These are phyloP conservation scores for Smittium culicis DNA, from an alignment of 371 early-diverging fungal genomes.

Conservation along the genomic window DNA sequence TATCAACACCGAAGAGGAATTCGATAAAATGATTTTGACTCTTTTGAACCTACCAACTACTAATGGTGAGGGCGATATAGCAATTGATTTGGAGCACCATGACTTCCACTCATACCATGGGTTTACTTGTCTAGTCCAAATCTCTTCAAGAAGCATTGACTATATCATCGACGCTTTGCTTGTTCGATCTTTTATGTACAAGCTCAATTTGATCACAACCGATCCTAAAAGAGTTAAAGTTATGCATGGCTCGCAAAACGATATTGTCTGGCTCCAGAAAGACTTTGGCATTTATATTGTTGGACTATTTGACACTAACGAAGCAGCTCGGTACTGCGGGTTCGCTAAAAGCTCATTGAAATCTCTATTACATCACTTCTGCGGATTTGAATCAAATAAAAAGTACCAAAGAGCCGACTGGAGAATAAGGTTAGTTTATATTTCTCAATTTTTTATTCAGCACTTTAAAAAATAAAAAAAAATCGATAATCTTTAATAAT, in stretches of 20 bases:
- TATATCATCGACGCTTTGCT: slow-evolving; percentile 84
- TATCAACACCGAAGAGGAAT: slow-evolving; percentile 54
- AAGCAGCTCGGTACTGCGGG: slow-evolving; percentile 70
- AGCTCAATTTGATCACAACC: slow-evolving; percentile 68
- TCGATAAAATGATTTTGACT: slow-evolving; percentile 43
- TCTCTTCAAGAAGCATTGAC: slow-evolving; percentile 75
- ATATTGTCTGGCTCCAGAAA: slow-evolving; percentile 95
- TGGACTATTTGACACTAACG: slow-evolving; percentile 92
- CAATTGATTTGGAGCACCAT: slow-evolving; percentile 93
- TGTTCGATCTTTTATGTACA: slow-evolving; percentile 57
- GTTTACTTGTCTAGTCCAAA: slow-evolving; percentile 86
- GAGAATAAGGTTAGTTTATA: slow-evolving; percentile 43
- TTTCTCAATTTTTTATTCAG: slow-evolving; percentile 30
- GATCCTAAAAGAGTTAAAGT: slow-evolving; percentile 83
- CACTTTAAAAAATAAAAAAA: no score
- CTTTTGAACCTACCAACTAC: slow-evolving; percentile 19
- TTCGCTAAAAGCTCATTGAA: slow-evolving; percentile 65
- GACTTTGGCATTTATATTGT: slow-evolving; percentile 95
- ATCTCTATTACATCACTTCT: slow-evolving; percentile 62
- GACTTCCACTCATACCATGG: slow-evolving; percentile 89
- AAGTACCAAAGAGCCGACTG: slow-evolving; percentile 93
- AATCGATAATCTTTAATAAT: neutral
- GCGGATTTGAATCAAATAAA: slow-evolving; percentile 72
- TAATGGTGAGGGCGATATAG: slow-evolving; percentile 51
- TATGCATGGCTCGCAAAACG: slow-evolving; percentile 90